Evolutionary conservation across 202 grass and related monocot species (phyloP).

Genomic region (Setaria italica): DNA sequence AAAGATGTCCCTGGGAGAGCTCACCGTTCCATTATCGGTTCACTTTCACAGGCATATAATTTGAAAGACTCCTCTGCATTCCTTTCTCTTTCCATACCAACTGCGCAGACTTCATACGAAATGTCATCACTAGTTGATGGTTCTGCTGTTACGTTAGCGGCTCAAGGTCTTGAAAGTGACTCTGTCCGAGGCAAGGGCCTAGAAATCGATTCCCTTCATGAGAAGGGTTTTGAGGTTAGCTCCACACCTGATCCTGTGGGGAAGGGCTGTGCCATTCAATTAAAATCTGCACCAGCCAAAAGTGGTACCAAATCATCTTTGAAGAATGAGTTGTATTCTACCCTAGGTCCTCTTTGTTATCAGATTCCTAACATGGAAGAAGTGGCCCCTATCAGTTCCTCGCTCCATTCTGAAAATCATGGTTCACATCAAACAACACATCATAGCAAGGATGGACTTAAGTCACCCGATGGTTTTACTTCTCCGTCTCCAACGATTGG

Average conservation of each 20-base stretch:
- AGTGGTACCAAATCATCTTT: constrained; percentile 31
- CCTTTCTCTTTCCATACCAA: constrained; percentile 48
- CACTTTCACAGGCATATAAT: constrained; percentile 43
- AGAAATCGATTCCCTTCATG: constrained; percentile 47
- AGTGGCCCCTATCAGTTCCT: constrained; percentile 42
- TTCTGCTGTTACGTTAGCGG: constrained; percentile 49
- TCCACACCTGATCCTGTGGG: constrained; percentile 44
- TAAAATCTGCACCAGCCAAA: constrained; percentile 46
- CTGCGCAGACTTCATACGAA: constrained; percentile 36
- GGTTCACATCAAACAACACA: constrained; percentile 39
- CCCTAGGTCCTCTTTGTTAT: constrained; percentile 81
- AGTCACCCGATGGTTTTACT: constrained; percentile 38
- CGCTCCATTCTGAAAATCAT: constrained; percentile 43
- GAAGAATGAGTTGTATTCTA: constrained; percentile 45
- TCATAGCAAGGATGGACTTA: constrained; percentile 14
- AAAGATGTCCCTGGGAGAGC: constrained; percentile 49
- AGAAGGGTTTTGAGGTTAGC: constrained; percentile 46
- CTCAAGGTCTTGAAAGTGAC: constrained; percentile 44
- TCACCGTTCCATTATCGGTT: constrained; percentile 40
- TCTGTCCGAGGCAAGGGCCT: constrained; percentile 52
- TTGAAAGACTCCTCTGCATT: constrained; percentile 40
- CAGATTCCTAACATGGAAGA: constrained; percentile 65
- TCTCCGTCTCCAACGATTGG: constrained; percentile 47
- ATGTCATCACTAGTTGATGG: constrained; percentile 48
- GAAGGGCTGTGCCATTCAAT: constrained; percentile 33